These are phyloP conservation scores for sweet orange (Citrus sinensis) DNA, from an alignment of 345 rosid species.

Conservation along the genomic window DNA sequence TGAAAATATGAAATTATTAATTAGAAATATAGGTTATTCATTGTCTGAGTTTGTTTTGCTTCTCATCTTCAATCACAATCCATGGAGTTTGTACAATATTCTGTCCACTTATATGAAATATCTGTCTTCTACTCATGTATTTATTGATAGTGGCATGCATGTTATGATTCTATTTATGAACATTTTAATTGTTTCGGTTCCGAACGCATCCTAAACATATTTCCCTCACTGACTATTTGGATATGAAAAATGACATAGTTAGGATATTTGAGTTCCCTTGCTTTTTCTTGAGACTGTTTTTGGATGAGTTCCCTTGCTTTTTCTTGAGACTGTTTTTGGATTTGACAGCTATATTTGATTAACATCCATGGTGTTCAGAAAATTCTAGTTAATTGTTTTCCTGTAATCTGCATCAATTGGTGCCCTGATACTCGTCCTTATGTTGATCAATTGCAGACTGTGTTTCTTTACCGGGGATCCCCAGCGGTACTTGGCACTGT, in stretches of 20 bases:
- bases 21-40: neutral
- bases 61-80: neutral
- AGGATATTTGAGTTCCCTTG: neutral
- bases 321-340: neutral
- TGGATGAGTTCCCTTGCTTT: neutral
- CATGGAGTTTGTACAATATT: neutral
- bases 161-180: neutral
- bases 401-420: conserved; percentile 6
- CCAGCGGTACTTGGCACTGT: conserved; percentile 82
- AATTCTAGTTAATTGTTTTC: neutral
- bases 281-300: neutral
- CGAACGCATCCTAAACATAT: too few relatives aligned
- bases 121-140: neutral
- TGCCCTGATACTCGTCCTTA: neutral
- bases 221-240: neutral
- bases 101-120: neutral
- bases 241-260: neutral
- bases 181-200: neutral
- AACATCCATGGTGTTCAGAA: neutral
- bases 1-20: neutral
- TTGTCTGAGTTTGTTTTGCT: neutral
- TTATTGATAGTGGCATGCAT: neutral
- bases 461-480: conserved; percentile 46
- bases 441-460: conserved; percentile 41
- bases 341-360: neutral